Evolutionary conservation across 768 basidiomycete species (phyloP), one percentile per base, ranked within the genome.

Genomic region (Lactarius pseudohatsudake): DNA sequence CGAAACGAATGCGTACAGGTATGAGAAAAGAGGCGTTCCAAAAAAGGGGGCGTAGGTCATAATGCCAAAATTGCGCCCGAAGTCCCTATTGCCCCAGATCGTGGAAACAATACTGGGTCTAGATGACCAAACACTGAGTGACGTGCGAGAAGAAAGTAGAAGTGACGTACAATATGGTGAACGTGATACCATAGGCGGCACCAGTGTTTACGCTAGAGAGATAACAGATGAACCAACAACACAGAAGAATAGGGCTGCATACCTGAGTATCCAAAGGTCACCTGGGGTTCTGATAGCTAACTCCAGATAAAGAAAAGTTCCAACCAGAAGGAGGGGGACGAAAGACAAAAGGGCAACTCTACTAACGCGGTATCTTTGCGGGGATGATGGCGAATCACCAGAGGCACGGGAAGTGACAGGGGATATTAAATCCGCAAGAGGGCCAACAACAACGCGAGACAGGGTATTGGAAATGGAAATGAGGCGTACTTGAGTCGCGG

Each of bases 51-150:
- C 86, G 70, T 90, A 91, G 57, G 88, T 85, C 64, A 91, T 72
- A 43, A 91, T 75, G 30, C 91, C 90, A 66, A 85, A 93, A 75
- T 94, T 94, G 64, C 92, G 85, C 10, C 86, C 92, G 5, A 87
- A 77, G 67, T 90, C 82, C n/a, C 79, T 72, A 32, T 81, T 74
- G 15, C 92, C 92, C 89, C 90, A 94, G 28, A 89, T 80, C 1
- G 87, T 81, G 2, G 87, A 85, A 4, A 91, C 76, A 34, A 94
- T 81, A 61, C 89, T 86, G 2, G 92, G 91, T 15, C 88, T 90
- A 69, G 40, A 26, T 62, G 64, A 45, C 36, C n/a, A 45, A 67
- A 40, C 30, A 59, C 62, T 55, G 64, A 45, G 50, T 64, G n/a
- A 38, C 28, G 18, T 55, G 22, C 45, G n/a, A 10, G 60, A 36